Evolutionary conservation across 139 green algal species (phyloP).

Genomic region (Mesostigma viride): DNA sequence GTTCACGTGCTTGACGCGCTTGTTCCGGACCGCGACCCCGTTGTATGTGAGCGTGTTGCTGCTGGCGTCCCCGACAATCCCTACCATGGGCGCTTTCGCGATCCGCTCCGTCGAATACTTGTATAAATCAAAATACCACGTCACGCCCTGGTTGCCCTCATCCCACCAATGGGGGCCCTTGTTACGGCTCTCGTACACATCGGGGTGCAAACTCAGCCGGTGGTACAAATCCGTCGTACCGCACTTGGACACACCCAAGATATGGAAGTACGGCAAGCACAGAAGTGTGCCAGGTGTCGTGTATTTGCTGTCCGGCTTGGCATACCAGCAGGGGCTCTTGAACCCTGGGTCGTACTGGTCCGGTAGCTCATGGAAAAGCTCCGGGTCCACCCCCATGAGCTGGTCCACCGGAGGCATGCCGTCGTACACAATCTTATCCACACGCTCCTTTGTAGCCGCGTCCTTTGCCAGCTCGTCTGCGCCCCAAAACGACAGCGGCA

Average conservation of each 20-base stretch:
- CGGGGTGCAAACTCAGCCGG: neutral
- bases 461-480: too few species aligned
- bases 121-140: neutral
- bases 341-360: neutral
- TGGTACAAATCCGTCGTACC: conserved; percentile 7
- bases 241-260: conserved; percentile 8
- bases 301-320: too few species aligned
- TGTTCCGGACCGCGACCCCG: neutral
- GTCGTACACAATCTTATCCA: too few species aligned
- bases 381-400: too few species aligned
- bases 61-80: neutral
- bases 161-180: neutral
- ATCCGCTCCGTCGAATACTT: neutral
- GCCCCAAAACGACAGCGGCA: too few species aligned
- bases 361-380: neutral
- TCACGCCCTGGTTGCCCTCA: neutral
- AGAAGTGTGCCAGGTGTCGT: neutral
- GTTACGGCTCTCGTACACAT: neutral
- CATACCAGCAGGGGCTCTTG: conserved; percentile 8
- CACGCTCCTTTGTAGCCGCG: too few species aligned
- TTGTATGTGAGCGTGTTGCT: conserved; percentile 4
- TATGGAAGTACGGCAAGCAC: conserved; percentile 6
- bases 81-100: neutral
- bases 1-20: neutral
- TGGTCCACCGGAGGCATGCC: too few species aligned